Conservation (phyloP, 805 yeast genomes). For the Pichia membranifaciens region DNA sequence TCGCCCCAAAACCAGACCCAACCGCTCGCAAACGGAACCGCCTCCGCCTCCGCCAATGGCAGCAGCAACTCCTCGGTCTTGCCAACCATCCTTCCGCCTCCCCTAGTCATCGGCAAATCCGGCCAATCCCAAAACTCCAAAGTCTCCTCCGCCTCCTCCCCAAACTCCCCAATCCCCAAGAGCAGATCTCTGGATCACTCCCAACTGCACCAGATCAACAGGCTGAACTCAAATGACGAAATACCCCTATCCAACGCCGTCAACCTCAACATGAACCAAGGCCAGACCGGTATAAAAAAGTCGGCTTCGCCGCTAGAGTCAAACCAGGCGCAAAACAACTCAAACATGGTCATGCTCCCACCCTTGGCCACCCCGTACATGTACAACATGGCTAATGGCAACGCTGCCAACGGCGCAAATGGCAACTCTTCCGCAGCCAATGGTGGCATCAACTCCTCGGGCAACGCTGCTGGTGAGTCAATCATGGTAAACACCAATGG, state of each 20-base stretch:
- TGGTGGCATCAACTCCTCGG: not conserved
- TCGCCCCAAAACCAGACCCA: not conserved
- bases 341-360: conserved; percentile 1
- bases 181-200: not conserved
- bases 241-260: conserved; percentile 9
- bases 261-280: not conserved
- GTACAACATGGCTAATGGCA: not conserved
- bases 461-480: not conserved
- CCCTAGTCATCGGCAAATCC: not conserved
- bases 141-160: not conserved
- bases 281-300: not conserved
- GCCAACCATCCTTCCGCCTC: not conserved
- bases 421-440: not conserved
- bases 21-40: not conserved
- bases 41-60: not conserved
- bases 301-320: not conserved
- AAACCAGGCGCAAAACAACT: no score
- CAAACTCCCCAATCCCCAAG: not conserved
- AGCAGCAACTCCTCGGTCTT: conserved; percentile 1
- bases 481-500: not conserved
- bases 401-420: no score
- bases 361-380: conserved; percentile 3
- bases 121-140: no score
- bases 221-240: not conserved
- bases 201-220: not conserved